Evolutionary conservation across 2,329 filamentous ascomycete genomes (phyloP).

Genomic region (Cytospora chrysosperma): DNA sequence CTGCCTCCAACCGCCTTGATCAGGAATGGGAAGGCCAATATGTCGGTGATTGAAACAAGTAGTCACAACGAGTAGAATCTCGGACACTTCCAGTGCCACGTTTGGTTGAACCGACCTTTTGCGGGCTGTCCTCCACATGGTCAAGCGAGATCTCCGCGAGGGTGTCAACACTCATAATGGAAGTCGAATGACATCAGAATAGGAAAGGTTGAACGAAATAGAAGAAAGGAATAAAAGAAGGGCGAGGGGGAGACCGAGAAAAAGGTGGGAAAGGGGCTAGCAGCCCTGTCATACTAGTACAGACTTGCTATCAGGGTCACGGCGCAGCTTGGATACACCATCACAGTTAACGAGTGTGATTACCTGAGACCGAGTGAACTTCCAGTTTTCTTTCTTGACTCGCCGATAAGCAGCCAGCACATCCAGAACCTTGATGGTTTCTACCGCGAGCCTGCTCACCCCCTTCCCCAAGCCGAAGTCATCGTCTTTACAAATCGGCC

Average conservation of each 20-base stretch:
- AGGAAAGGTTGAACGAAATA: too few relatives aligned
- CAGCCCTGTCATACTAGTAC: too few relatives aligned
- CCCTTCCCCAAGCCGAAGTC: background rate
- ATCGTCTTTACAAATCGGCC: background rate
- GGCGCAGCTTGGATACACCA: background rate
- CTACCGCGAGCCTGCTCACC: background rate
- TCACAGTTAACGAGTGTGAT: background rate
- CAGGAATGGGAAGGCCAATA: too few relatives aligned
- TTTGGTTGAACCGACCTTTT: constrained; percentile 50
- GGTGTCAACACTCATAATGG: constrained; percentile 68
- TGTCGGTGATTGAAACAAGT: too few relatives aligned
- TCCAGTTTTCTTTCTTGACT: background rate
- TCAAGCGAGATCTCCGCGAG: constrained; percentile 66
- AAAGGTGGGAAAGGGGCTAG: too few relatives aligned
- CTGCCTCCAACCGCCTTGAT: constrained; percentile 62
- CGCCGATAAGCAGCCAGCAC: background rate
- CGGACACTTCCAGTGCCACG: constrained; percentile 60
- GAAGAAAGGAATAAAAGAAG: too few relatives aligned
- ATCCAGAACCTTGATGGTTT: background rate
- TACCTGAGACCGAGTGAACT: background rate
- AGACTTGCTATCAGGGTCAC: too few relatives aligned
- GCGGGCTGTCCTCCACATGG: constrained; percentile 44
- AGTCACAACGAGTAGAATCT: too few relatives aligned
- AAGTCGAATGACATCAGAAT: too few relatives aligned
- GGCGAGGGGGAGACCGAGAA: too few relatives aligned